Conservation (phyloP, 1,139 yeast genomes). For the Tardiomyces digboiensis region DNA sequence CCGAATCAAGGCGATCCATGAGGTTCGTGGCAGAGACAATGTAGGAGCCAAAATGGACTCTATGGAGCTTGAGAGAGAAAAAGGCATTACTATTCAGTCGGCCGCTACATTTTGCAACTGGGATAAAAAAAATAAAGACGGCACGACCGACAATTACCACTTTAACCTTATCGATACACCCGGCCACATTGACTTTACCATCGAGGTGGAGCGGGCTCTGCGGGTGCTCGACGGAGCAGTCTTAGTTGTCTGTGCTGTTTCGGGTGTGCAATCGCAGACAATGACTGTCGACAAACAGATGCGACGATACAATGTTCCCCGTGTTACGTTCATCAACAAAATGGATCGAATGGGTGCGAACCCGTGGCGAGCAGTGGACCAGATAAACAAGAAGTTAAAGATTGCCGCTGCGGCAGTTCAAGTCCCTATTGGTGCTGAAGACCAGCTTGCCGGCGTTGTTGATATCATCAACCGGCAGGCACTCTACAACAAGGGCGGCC, state of each 20-base stretch:
- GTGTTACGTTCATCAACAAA: slow-evolving; percentile 92
- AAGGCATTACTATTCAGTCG: slow-evolving; percentile 96
- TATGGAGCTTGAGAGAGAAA: slow-evolving; percentile 95
- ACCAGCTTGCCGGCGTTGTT: slow-evolving; percentile 76
- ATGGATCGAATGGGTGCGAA: slow-evolving; percentile 99
- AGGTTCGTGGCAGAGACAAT: slow-evolving; percentile 94
- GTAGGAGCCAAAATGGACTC: slow-evolving; percentile 99
- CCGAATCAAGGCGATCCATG: slow-evolving; percentile 95
- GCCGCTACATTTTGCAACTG: slow-evolving; percentile 98
- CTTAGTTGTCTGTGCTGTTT: slow-evolving; percentile 94
- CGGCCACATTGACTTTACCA: slow-evolving; percentile 97
- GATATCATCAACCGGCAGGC: slow-evolving; percentile 86
- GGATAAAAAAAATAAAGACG: slow-evolving; percentile 43
- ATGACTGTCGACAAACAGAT: slow-evolving; percentile 98
- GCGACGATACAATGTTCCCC: slow-evolving; percentile 96
- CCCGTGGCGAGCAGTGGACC: slow-evolving; percentile 93
- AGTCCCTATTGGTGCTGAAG: slow-evolving; percentile 94
- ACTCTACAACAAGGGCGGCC: slow-evolving; percentile 82
- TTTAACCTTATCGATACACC: slow-evolving; percentile 93
- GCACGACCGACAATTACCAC: slow-evolving; percentile 47
- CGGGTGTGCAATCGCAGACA: slow-evolving; percentile 97
- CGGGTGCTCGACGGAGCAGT: slow-evolving; percentile 98
- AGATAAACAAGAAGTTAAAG: slow-evolving; percentile 74
- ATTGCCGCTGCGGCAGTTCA: slow-evolving; percentile 97
- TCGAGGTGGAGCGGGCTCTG: slow-evolving; percentile 96